These are phyloP conservation scores for Mycena citricolor DNA, from an alignment of 1,284 basidiomycete species.

Conservation along the genomic window DNA sequence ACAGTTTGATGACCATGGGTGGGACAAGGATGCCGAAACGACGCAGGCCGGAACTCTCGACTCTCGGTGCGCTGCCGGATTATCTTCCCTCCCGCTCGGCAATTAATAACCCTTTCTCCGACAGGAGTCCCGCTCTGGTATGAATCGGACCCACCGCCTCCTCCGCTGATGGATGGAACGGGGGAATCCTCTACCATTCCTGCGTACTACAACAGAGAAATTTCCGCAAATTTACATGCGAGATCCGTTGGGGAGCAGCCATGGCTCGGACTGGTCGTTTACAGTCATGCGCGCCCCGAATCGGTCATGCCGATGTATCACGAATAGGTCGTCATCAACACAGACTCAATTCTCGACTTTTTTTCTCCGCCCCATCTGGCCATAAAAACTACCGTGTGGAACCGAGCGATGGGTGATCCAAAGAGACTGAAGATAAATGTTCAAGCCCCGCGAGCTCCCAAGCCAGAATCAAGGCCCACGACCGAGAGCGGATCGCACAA, in stretches of 20 bases:
- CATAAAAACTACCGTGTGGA: conserved; percentile 15
- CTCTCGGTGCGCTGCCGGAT: conserved; percentile 10
- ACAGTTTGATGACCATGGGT: conserved; percentile 10
- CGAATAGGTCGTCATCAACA: conserved; percentile 14
- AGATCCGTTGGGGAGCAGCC: conserved; percentile 5
- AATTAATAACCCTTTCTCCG: background rate
- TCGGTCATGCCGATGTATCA: conserved; percentile 18
- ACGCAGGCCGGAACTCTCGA: conserved; percentile 17
- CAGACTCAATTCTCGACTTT: conserved; percentile 17
- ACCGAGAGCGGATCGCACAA: background rate
- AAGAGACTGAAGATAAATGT: too few relatives aligned
- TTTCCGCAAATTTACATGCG: conserved; percentile 8
- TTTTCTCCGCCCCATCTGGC: conserved; percentile 9
- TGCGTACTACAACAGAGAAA: conserved; percentile 4
- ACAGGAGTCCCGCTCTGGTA: conserved; percentile 20
- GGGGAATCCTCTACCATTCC: conserved; percentile 1
- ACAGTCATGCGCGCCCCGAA: conserved; percentile 19
- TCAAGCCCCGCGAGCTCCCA: too few relatives aligned
- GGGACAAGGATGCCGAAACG: conserved; percentile 18
- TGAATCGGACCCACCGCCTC: conserved; percentile 11
- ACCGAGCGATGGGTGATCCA: conserved; percentile 14
- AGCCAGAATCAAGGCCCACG: too few relatives aligned
- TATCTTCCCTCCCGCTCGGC: background rate
- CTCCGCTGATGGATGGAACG: conserved; percentile 16
- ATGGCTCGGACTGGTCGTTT: conserved; percentile 17